Base-by-base conservation (phyloP, 257 asterid species). In the Rauvolfia tetraphylla region DNA sequence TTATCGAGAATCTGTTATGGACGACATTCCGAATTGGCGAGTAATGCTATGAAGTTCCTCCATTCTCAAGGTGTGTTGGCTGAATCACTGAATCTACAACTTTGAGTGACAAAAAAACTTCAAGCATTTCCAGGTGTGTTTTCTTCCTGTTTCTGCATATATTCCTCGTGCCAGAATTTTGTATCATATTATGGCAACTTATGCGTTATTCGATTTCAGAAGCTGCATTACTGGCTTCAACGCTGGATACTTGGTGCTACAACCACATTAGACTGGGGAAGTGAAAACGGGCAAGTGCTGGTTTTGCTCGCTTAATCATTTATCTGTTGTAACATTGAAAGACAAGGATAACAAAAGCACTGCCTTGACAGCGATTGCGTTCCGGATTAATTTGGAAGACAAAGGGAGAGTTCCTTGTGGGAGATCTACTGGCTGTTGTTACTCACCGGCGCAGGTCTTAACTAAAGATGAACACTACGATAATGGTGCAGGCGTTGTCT, bases 1-100 rank as follows among this genome's bases (percentile, higher is more conserved):
- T 85, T 90, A 56, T 88, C 90, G 15, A 73, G 78, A 69, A 75
- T 89, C 41, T 89, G 90, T 68, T 84, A 75, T 57, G 88, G 93
- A 71, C 72, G 27, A 38, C 48, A 75, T 38, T 57, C 79, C 69
- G 83, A 53, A 10, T 51, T 81, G 75, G 62, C 22, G 5, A 14
- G 29, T 36, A n/a, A 80, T 29, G 71, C 74, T 62, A 11, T 41
- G 17, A 76, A 68, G 17, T 29, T 76, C 22, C 31, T 68, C n/a
- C 23, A 7, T 4, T n/a, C 67, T n/a, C 56, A 68, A 76, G 74
- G 75, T 23, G 53, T 38, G 0, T 51, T 76, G 7, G 65, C 67
- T 63, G 44, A 61, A 61, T 63, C 25, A 15, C 25, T 63, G 39
- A 18, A 63, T 63, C 44, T 15, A 63, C 70, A 33, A 15, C 46